Evolutionary conservation across 371 early-diverging fungal genomes (phyloP).

Genomic region (Batkoa obscura): DNA sequence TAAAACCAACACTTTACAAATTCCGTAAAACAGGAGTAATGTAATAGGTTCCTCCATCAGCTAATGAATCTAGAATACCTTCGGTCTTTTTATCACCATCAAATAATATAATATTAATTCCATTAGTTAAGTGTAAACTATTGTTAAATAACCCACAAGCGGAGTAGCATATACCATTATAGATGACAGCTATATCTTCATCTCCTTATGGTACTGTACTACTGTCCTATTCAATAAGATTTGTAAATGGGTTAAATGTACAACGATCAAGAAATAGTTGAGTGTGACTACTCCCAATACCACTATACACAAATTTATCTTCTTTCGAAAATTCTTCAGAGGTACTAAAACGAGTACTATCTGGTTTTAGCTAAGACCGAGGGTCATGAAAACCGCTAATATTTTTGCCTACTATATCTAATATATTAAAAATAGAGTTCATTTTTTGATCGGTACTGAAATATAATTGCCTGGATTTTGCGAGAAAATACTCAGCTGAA

Average conservation of each 20-base stretch:
- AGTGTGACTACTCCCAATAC: background rate
- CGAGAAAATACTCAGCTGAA: background rate
- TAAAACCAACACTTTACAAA: background rate
- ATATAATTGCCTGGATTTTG: background rate
- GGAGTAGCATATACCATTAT: conserved; percentile 1
- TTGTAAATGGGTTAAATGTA: background rate
- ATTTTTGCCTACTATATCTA: background rate
- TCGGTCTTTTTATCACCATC: background rate
- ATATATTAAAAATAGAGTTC: background rate
- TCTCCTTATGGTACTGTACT: background rate
- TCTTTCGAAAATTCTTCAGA: background rate
- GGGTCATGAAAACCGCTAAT: background rate
- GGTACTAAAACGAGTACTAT: background rate
- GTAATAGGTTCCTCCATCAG: background rate
- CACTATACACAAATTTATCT: background rate
- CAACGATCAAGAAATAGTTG: background rate
- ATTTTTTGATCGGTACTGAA: background rate
- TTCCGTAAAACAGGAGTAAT: background rate
- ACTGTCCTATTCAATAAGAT: background rate
- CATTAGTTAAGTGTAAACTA: background rate
- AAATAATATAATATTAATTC: background rate
- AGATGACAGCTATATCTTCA: background rate
- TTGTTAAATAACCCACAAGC: background rate
- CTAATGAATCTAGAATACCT: background rate
- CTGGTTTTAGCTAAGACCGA: background rate